phyloP scores from a whole-genome alignment of 2,329 filamentous ascomycete species.

The Kalmusia sp. region DNA sequence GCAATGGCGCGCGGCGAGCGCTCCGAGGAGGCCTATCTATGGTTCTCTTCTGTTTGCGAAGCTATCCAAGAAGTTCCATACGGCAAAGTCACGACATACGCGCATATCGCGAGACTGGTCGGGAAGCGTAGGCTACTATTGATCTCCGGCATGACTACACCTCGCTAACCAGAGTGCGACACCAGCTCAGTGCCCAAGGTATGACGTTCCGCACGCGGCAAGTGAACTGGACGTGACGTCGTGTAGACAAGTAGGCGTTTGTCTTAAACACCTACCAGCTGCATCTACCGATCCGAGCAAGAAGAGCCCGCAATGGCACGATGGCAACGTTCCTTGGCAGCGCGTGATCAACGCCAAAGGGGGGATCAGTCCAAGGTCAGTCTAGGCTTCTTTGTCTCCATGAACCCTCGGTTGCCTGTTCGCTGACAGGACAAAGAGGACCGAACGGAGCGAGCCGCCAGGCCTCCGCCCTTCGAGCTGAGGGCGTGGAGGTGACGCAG shows the following conservation, averaged over 20 bases:
- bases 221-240: constrained; percentile 55
- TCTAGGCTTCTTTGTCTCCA: constrained; percentile 18
- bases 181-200: constrained; percentile 58
- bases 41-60: constrained; percentile 79
- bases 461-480: constrained; percentile 53
- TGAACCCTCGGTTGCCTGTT: constrained; percentile 20
- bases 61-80: constrained; percentile 85
- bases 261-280: constrained; percentile 82
- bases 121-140: constrained; percentile 69
- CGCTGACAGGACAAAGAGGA: constrained; percentile 46
- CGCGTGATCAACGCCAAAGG: constrained; percentile 89
- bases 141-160: constrained; percentile 13
- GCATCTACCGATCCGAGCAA: constrained; percentile 50
- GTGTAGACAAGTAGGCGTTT: constrained; percentile 81
- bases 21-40: constrained; percentile 76
- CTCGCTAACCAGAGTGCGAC: constrained; percentile 28
- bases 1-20: constrained; percentile 64
- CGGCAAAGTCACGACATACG: constrained; percentile 88
- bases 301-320: constrained; percentile 65
- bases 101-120: constrained; percentile 75
- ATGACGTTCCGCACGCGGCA: constrained; percentile 19
- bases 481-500: constrained; percentile 56
- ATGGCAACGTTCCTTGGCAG: constrained; percentile 89
- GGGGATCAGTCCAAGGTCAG: constrained; percentile 81
- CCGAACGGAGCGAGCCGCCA: constrained; percentile 55